These are phyloP conservation scores for Pyracantha coccinea DNA, from an alignment of 331 rosid species.

Conservation along the genomic window DNA sequence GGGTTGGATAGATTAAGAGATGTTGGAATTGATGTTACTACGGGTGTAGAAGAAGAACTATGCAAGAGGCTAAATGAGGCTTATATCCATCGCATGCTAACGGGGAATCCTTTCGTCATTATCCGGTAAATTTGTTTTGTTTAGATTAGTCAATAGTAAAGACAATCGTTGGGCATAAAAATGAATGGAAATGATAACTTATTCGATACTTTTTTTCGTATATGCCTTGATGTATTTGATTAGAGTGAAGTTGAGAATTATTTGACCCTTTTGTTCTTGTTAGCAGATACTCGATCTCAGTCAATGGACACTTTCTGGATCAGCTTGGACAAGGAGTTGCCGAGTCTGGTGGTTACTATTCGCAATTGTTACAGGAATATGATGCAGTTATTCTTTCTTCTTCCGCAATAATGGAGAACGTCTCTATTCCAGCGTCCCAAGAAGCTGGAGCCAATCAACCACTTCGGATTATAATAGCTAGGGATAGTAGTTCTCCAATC, in stretches of 20 bases:
- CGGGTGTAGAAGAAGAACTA: slow-evolving; percentile 67
- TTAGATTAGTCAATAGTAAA: neutral
- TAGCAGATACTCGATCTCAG: slow-evolving; percentile 73
- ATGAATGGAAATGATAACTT: neutral
- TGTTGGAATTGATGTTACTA: slow-evolving; percentile 70
- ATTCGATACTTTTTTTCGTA: neutral
- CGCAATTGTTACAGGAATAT: slow-evolving; percentile 60
- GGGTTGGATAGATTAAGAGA: slow-evolving; percentile 64
- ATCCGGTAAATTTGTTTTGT: slow-evolving; percentile 43
- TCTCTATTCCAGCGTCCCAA: slow-evolving; percentile 37
- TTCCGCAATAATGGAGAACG: slow-evolving; percentile 27
- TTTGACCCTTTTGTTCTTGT: neutral
- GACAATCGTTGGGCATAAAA: neutral
- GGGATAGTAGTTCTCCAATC: slow-evolving; percentile 25
- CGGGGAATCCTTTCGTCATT: slow-evolving; percentile 54
- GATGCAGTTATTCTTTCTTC: slow-evolving; percentile 67
- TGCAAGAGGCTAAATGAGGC: slow-evolving; percentile 74
- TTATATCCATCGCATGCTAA: slow-evolving; percentile 62
- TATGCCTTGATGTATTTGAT: neutral
- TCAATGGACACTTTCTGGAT: slow-evolving; percentile 49
- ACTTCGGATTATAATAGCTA: slow-evolving; percentile 30
- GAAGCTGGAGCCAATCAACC: slow-evolving; percentile 88
- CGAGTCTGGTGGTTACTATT: slow-evolving; percentile 66
- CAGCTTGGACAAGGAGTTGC: slow-evolving; percentile 60
- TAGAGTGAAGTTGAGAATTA: neutral